These are phyloP conservation scores for Cryphonectria nitschkei DNA, from an alignment of 2,329 filamentous ascomycete genomes.

Conservation along the genomic window DNA sequence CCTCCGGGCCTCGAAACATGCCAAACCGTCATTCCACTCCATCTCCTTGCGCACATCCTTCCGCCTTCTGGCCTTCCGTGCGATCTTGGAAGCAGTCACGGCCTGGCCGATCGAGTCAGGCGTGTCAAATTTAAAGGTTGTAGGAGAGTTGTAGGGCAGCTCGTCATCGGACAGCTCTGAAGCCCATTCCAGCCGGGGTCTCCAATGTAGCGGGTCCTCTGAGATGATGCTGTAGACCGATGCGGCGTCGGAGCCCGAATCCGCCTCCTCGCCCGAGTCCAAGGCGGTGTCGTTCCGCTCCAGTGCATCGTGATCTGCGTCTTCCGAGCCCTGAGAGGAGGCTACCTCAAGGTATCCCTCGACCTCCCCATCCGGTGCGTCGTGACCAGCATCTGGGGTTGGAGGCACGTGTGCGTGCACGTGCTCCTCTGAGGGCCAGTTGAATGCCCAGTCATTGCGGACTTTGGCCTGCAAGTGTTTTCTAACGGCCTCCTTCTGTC, in stretches of 20 bases:
- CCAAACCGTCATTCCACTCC: conserved; percentile 79
- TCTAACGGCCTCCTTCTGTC: conserved; percentile 66
- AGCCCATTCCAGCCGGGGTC: conserved; percentile 57
- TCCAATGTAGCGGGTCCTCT: conserved; percentile 56
- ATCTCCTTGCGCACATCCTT: conserved; percentile 66
- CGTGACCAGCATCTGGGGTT: conserved; percentile 5
- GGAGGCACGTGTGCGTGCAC: not conserved
- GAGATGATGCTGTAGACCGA: conserved; percentile 63
- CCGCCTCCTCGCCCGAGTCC: conserved; percentile 44
- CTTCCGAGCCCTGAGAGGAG: conserved; percentile 18
- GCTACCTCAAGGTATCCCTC: conserved; percentile 24
- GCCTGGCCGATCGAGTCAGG: conserved; percentile 51
- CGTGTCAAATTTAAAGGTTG: conserved; percentile 56
- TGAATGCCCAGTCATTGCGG: conserved; percentile 63
- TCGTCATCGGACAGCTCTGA: conserved; percentile 61
- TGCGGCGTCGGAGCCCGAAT: conserved; percentile 48
- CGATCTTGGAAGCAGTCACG: conserved; percentile 47
- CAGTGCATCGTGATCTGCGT: not conserved
- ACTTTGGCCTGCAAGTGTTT: conserved; percentile 58
- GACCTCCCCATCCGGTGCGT: conserved; percentile 10
- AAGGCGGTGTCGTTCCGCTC: conserved; percentile 39
- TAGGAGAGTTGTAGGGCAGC: conserved; percentile 39
- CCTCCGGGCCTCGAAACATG: conserved; percentile 76
- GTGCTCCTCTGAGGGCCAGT: conserved; percentile 50
- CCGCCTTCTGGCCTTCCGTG: conserved; percentile 59